A percentile compares a stretch with the other conserved stretches of the same genome.
phyloP scores from a whole-genome alignment of 768 basidiomycete species.

The Tricholoma sp. region DNA sequence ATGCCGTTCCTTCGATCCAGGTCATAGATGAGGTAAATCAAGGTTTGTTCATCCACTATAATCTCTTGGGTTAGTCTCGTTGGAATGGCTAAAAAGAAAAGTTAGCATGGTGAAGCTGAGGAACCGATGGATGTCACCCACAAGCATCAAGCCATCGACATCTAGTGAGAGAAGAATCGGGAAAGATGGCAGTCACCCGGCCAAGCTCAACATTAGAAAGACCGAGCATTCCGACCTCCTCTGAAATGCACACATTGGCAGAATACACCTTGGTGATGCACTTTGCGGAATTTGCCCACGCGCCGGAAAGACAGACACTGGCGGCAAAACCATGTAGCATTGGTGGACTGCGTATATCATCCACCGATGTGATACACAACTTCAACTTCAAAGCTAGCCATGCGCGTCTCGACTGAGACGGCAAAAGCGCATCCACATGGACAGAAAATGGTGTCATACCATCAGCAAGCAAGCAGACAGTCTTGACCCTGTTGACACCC shows the following conservation, averaged over 20 bases:
- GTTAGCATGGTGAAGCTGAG: constrained; percentile 22
- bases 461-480: constrained; percentile 55
- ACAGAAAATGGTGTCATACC: constrained; percentile 62
- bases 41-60: constrained; percentile 54
- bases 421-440: constrained; percentile 50
- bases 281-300: constrained; percentile 51
- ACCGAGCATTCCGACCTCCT: constrained; percentile 50
- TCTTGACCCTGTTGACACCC: constrained; percentile 29
- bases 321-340: constrained; percentile 62
- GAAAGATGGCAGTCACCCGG: constrained; percentile 50
- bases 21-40: constrained; percentile 64
- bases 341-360: constrained; percentile 47
- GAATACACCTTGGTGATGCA: constrained; percentile 60
- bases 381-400: constrained; percentile 48
- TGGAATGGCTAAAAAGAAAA: constrained; percentile 39
- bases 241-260: constrained; percentile 43
- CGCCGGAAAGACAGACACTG: constrained; percentile 46
- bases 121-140: constrained; percentile 32
- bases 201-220: constrained; percentile 43
- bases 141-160: constrained; percentile 69
- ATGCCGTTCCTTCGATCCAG: constrained; percentile 52
- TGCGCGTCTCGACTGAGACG: constrained; percentile 31
- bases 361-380: constrained; percentile 50
- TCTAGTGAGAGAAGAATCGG: constrained; percentile 59
- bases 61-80: constrained; percentile 69